These are phyloP conservation scores for Arctium lappa DNA, from an alignment of 129 eudicot genomes.

Conservation along the genomic window DNA sequence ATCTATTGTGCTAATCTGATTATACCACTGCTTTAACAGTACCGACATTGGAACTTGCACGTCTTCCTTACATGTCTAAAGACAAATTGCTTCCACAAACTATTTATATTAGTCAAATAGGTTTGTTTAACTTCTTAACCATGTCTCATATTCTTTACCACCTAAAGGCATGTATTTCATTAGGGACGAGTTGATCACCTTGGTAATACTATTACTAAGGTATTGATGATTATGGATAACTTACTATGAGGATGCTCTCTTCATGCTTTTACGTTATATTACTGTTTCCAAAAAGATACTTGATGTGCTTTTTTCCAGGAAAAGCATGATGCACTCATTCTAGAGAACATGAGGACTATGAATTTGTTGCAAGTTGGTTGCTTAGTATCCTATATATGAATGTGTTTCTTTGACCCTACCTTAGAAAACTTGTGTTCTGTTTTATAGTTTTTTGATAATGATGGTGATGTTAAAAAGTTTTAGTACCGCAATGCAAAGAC, in stretches of 20 bases:
- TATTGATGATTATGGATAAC: too few species aligned
- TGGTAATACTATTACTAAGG: neutral
- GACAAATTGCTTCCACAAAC: constrained; percentile 55
- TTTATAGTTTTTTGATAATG: constrained; percentile 81
- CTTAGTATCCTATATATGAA: neutral
- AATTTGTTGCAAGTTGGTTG: constrained; percentile 75
- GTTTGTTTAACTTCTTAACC: constrained; percentile 32
- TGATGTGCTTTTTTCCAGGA: constrained; percentile 83
- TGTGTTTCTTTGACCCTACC: neutral
- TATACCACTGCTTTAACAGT: constrained; percentile 42
- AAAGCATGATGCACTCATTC: constrained; percentile 47
- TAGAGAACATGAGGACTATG: constrained; percentile 74
- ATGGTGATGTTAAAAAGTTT: constrained; percentile 55
- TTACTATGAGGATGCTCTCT: neutral
- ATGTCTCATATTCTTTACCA: neutral
- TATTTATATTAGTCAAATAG: constrained; percentile 87
- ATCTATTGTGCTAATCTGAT: constrained; percentile 10
- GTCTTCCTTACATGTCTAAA: constrained; percentile 64
- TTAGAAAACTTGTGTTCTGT: neutral
- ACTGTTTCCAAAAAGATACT: constrained; percentile 48
- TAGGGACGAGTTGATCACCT: neutral
- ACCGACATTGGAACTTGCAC: constrained; percentile 70
- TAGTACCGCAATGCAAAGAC: constrained; percentile 83
- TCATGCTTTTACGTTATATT: neutral
- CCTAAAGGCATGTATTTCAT: neutral